Evolutionary conservation across 2,329 filamentous ascomycete species (phyloP), one percentile per base, ranked within the genome.

Genomic region (Clathrospora elynae): DNA sequence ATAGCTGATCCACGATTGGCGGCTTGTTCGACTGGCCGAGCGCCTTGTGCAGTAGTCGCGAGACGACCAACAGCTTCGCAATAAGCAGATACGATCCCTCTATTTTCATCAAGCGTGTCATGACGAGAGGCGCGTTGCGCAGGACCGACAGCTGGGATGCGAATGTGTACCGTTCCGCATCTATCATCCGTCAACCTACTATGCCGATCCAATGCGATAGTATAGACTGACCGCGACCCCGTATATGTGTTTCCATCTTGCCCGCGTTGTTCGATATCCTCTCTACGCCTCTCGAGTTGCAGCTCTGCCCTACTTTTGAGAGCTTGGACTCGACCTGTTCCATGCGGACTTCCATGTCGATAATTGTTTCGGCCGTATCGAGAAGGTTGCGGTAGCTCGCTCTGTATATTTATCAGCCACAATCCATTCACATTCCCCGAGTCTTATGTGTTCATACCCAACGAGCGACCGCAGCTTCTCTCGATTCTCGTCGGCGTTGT

Each of bases 301-400:
- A 96, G 42, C 82, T 81, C 28, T 81, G 81, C 31, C 89, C 88
- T 73, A 96, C 86, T 46, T 78, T 78, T 11, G 80, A 80, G 36
- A 97, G 78, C 24, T 84, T 81, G 4, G 77, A 74, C 69, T 96
- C 90, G 11, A 90, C 86, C 9, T 77, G 74, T 48, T 85, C 81
- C 73, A 93, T 92, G 64, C 92, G 84, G 25, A 72, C 73, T 55
- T 89, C 87, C 89, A 97, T 96, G 48, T 85, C 81, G 40, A 96
- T 87, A 55, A 97, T 97, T n/a, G 85, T 85, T 72, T 96, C 91
- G 40, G 92, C 92, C 0, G 92, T 96, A 37, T 88, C 88, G 17
- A 97, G 83, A 6, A 97, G 83, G 60, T 93, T 89, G 56, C 92
- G 87, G 71, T 97, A 97, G 62, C 82, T 81, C 57, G 80, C 76